Conservation (phyloP, 1,284 basidiomycete genomes). For the Sphagnurus paluster region DNA sequence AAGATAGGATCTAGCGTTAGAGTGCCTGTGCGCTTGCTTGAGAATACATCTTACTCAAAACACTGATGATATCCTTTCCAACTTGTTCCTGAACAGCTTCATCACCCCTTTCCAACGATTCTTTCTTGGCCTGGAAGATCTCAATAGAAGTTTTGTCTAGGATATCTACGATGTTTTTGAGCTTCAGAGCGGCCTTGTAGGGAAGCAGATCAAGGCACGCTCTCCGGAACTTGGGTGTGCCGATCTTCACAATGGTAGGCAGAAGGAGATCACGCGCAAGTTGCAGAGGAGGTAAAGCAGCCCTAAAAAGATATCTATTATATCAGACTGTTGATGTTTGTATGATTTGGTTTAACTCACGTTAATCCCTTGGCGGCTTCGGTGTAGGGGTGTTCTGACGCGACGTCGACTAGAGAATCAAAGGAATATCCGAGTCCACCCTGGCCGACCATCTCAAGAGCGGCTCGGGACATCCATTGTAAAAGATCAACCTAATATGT, state of each 20-base stretch:
- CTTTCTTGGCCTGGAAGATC: slow-evolving; percentile 41
- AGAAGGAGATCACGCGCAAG: slow-evolving; percentile 28
- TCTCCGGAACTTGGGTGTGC: slow-evolving; percentile 34
- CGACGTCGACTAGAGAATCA: slow-evolving; percentile 17
- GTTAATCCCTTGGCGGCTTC: slow-evolving; percentile 1
- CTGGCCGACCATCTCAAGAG: slow-evolving; percentile 19
- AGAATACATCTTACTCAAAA: slow-evolving; percentile 35
- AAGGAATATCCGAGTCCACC: slow-evolving; percentile 37
- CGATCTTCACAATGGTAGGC: slow-evolving; percentile 33
- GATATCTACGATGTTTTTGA: slow-evolving; percentile 37
- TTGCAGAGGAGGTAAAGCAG: slow-evolving; percentile 20
- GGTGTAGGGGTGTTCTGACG: background rate
- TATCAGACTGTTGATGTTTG: background rate
- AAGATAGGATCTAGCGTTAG: slow-evolving; percentile 7
- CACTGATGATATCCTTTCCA: slow-evolving; percentile 49
- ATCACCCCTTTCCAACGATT: slow-evolving; percentile 35
- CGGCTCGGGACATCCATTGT: slow-evolving; percentile 8
- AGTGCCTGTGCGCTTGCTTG: no score
- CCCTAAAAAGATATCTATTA: slow-evolving; percentile 20
- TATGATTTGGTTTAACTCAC: background rate
- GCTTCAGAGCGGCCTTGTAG: slow-evolving; percentile 29
- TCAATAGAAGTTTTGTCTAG: slow-evolving; percentile 36
- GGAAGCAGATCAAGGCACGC: slow-evolving; percentile 36
- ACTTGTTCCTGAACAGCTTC: slow-evolving; percentile 31
- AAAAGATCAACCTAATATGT: slow-evolving; percentile 3